Evolutionary conservation across 1,139 yeast species (phyloP), one percentile per base, ranked within the genome.

Genomic region (Candida sp.): DNA sequence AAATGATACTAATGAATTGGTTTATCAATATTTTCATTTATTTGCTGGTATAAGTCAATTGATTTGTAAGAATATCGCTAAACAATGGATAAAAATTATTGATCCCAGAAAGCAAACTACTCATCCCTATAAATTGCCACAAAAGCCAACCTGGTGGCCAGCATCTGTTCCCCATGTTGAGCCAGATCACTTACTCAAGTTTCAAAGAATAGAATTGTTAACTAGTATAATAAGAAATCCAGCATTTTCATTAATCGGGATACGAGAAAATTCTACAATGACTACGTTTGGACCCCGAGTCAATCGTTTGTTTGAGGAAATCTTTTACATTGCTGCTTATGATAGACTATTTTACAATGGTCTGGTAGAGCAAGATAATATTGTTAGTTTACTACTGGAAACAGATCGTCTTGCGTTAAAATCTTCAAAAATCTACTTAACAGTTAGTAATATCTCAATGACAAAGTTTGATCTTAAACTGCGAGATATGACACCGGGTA

Each of bases 101-200:
- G 89, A 84, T 53, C 93, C 93, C 2, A 70, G 65, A 46, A 86
- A 86, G 53, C 90, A 85, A 60, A 73, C 85, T 1, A 61, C 65
- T 22, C 76, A 61, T 51, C 93, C 93, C 0, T 86, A 86, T 57
- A 84, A 80, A 45, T 81, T 78, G 3, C 72, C 73, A 9, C 42
- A 35, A 1, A 77, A 69, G 49, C 93, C 93, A 0, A 55, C 56
- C 1, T 85, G 93, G 91, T 86, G 93, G 95, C 93, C 93, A 0
- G 36, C 36, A 0, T 44, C 51, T 15, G 78, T 83, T 0, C 68
- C 79, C 34, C 93, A 86, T 60, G 69, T 71, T 40, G 93, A 86
- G 53, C 93, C 93, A 0, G 93, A 86, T 58, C 90, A 86, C 61
- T 65, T 86, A 46, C 75, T 70, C 47, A 85, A 82, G 55, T 62